Base-by-base conservation (phyloP, 306 rosid species). In the Betula pendula region DNA sequence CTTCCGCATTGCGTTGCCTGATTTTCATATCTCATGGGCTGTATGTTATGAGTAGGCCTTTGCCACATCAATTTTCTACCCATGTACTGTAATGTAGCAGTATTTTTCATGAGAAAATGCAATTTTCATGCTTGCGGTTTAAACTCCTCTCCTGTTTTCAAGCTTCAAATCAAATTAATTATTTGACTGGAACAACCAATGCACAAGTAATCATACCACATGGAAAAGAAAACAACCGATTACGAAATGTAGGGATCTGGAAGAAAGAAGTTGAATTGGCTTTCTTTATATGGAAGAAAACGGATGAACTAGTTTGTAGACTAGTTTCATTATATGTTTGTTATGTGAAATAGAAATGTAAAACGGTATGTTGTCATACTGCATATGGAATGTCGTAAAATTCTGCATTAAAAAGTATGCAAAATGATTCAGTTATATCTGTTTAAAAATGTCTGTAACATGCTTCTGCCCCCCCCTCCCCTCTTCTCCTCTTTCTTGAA, bases 91-190 rank as follows among this genome's bases (percentile, higher is more conserved):
- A 17, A 4, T 25, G 5, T 62, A 5, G 35, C 63, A 35, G 42
- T 35, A 17, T 59, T 78, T 42, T 62, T 42, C 31, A 2, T 22
- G 63, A 60, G n/a, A 17, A 48, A 71, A 58, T 22, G 33, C 7
- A 0, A 25, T n/a, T 9, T 20, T 44, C 52, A 16, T 70, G 43
- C 42, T 35, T 78, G 19, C 17, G 5, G 45, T 66, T 66, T 17
- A 24, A 44, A 31, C 44, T 40, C 47, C 56, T 42, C 68, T 79
- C 56, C 58, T 25, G 27, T 49, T 44, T 72, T 63, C 20, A 72
- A 43, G 3, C 20, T 72, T 72, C 15, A 72, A 43, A 19, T 2
- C 33, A 22, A 63, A 6, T 33, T 15, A 63, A 33, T 62, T 24
- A 31, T 62, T 16, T 62, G 44, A 7, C 69, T 6, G 8, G 69